Conservation (phyloP, 1,139 yeast species). For the Petasospora fabianii region DNA sequence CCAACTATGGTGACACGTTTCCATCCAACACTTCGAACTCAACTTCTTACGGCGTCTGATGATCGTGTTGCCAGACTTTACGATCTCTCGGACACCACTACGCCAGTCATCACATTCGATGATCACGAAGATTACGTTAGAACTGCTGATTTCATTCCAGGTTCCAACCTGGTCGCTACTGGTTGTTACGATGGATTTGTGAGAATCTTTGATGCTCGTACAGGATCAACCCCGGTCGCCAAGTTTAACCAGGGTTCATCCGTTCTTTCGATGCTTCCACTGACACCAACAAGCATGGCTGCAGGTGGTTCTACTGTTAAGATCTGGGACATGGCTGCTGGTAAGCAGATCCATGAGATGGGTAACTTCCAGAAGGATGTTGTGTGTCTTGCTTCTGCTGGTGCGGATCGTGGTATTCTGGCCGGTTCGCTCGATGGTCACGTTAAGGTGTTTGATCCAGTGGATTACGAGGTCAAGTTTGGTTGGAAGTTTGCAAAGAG, state of each 20-base stretch:
- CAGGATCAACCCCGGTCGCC: slow-evolving; percentile 45
- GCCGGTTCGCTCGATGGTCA: slow-evolving; percentile 98
- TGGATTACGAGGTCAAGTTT: slow-evolving; percentile 83
- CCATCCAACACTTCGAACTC: slow-evolving; percentile 69
- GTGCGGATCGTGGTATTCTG: slow-evolving; percentile 64
- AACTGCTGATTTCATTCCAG: slow-evolving; percentile 75
- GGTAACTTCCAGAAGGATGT: slow-evolving; percentile 91
- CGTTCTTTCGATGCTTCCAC: slow-evolving; percentile 80
- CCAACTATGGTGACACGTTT: slow-evolving; percentile 95
- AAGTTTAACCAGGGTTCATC: slow-evolving; percentile 64
- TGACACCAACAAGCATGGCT: slow-evolving; percentile 75
- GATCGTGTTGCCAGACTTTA: slow-evolving; percentile 83
- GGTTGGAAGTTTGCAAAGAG: slow-evolving; percentile 98
- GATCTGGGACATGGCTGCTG: slow-evolving; percentile 89
- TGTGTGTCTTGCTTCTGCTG: slow-evolving; percentile 67
- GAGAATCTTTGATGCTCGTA: slow-evolving; percentile 82
- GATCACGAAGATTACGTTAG: slow-evolving; percentile 90
- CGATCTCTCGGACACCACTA: slow-evolving; percentile 76
- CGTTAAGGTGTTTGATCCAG: slow-evolving; percentile 86
- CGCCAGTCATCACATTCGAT: slow-evolving; percentile 63
- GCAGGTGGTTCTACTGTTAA: slow-evolving; percentile 89
- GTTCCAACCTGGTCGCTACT: slow-evolving; percentile 74
- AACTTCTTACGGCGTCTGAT: slow-evolving; percentile 84
- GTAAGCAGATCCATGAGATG: slow-evolving; percentile 58
- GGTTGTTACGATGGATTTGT: slow-evolving; percentile 93